Percentiles rank a stretch among this genome's conserved stretches.
These are phyloP conservation scores for Acorus gramineus DNA, from an alignment of 106 monocot species.

Conservation along the genomic window DNA sequence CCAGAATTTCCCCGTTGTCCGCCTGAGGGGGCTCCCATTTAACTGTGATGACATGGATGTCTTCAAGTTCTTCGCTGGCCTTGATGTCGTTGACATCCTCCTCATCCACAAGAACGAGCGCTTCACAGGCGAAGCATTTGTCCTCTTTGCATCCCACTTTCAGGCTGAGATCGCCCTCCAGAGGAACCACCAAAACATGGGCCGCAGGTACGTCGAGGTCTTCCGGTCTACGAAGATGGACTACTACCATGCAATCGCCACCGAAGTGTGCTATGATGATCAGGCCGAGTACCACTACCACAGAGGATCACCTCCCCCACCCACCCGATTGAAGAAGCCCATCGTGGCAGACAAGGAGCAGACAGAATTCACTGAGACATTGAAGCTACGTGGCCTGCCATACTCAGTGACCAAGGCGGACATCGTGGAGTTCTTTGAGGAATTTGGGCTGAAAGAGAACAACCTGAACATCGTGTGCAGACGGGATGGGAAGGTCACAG, in stretches of 20 bases:
- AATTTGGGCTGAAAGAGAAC: constrained; percentile 7
- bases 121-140: constrained; percentile 39
- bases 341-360: constrained; percentile 1
- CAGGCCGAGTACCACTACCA: neutral
- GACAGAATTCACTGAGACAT: constrained; percentile 9
- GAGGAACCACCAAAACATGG: constrained; percentile 36
- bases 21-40: constrained; percentile 34
- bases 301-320: neutral
- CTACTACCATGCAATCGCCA: constrained; percentile 10
- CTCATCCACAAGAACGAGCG: constrained; percentile 37
- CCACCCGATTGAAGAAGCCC: neutral
- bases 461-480: neutral
- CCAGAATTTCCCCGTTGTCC: constrained; percentile 26
- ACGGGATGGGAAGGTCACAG: constrained; percentile 6
- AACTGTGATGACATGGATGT: constrained; percentile 34
- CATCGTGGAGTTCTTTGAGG: constrained; percentile 13
- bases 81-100: constrained; percentile 37
- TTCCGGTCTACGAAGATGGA: constrained; percentile 5
- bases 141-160: constrained; percentile 30
- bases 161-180: constrained; percentile 42
- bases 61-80: constrained; percentile 31
- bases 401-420: constrained; percentile 11
- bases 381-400: constrained; percentile 15
- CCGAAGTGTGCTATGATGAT: neutral
- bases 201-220: constrained; percentile 13